Base-by-base conservation (phyloP, 148 eudicot species). In the Heliosperma pusillum region DNA sequence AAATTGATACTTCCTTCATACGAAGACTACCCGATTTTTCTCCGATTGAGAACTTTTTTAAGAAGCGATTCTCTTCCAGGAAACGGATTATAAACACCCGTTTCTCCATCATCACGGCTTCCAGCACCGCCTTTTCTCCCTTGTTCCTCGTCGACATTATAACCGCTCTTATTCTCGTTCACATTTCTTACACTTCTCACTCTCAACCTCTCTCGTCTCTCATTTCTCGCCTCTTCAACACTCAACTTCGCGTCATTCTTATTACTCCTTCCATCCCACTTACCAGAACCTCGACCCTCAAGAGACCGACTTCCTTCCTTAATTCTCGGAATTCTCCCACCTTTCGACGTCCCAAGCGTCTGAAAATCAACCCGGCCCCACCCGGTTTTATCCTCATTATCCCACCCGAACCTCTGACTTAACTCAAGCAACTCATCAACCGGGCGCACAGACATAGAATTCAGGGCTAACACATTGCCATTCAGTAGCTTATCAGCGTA, bases 331-430 rank as follows among this genome's bases (percentile, higher is more conserved):
- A 93, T 89, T 1, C 89, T 77, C 19, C 86, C 88, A 0, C 92
- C 92, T 60, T 78, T 85, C 5, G 97, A 91, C 0, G 97, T 93
- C 66, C 98, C 98, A 7, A 93, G 88, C 11, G 87, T 83, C 76
- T 47, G 82, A 60, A 88, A 87, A 74, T 89, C 83, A 67, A 91
- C 53, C 87, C 57, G 81, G 36, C 85, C 77, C 98, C 98, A 91
- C 5, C 88, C 97, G 16, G 20, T 7, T 67, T 81, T 87, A 67
- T 93, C 97, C 21, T 88, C 91, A 45, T 87, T 87, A 72, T 93
- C 94, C 98, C 98, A 91, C 6, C 96, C 97, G 53, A 91, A 91
- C 78, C 90, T 80, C 78, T 84, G 83, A 69, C 92, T 87, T 3
- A 91, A 69, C 50, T 87, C 94, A 24, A 83, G 52, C 83, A 91